Percentiles rank a stretch among this genome's conserved stretches.
Conservation (phyloP, 805 yeast genomes). For the Tetrapisispora namnaoensis region DNA sequence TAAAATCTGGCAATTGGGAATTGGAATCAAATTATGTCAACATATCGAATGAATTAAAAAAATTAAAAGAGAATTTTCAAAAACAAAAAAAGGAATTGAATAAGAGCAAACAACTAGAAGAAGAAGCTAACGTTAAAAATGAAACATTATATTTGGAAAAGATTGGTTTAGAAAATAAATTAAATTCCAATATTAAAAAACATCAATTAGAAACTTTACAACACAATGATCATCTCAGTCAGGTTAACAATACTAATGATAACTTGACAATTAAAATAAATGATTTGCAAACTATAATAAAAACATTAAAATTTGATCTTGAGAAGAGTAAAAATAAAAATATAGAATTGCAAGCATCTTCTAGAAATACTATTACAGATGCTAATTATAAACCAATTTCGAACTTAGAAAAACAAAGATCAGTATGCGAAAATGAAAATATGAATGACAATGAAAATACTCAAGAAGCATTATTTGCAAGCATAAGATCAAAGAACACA, state of each 20-base stretch:
- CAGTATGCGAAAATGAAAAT: background rate
- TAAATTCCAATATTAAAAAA: slow-evolving; percentile 58
- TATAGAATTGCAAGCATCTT: background rate
- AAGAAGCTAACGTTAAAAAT: background rate
- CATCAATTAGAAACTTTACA: slow-evolving; percentile 52
- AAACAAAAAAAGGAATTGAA: slow-evolving; percentile 2
- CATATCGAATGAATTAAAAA: slow-evolving; percentile 1
- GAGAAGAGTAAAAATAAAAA: slow-evolving; percentile 17
- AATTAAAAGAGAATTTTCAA: slow-evolving; percentile 1
- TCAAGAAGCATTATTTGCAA: background rate
- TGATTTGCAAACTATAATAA: slow-evolving; percentile 50
- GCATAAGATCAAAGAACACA: no score
- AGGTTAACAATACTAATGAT: slow-evolving; percentile 2
- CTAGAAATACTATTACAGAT: background rate
- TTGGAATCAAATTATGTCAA: slow-evolving; percentile 1
- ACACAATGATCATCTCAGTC: slow-evolving; percentile 15
- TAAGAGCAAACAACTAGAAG: background rate
- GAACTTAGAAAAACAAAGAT: background rate
- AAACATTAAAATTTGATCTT: slow-evolving; percentile 21
- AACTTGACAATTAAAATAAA: slow-evolving; percentile 48
- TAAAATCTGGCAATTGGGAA: slow-evolving; percentile 3
- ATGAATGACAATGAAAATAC: background rate
- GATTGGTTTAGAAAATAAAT: slow-evolving; percentile 31
- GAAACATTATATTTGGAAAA: slow-evolving; percentile 2
- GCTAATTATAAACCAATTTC: background rate